These are phyloP conservation scores for Kurtzmaniella fragi DNA, from an alignment of 805 yeast species.

Conservation along the genomic window DNA sequence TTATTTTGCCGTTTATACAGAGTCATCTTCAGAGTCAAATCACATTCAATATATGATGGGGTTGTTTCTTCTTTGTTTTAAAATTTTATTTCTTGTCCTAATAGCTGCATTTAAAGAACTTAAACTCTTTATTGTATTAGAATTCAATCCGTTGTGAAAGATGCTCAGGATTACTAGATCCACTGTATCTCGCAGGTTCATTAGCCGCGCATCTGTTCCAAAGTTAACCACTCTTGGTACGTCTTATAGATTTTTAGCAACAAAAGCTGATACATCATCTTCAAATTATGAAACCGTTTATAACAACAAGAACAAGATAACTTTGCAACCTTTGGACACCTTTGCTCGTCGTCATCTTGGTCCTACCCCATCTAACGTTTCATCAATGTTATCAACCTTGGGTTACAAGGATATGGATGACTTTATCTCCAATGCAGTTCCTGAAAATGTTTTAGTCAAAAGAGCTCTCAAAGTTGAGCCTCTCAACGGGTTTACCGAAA, in stretches of 20 bases:
- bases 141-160: constrained; percentile 1
- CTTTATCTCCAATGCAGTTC: constrained; percentile 71
- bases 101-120: neutral
- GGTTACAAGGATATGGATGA: constrained; percentile 65
- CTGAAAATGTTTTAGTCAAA: constrained; percentile 65
- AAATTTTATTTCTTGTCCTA: neutral
- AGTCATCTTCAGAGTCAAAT: constrained; percentile 1
- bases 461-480: constrained; percentile 69
- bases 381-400: constrained; percentile 58
- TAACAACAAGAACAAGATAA: constrained; percentile 14
- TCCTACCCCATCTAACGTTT: constrained; percentile 59
- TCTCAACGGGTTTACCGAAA: constrained; percentile 69
- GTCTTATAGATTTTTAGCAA: constrained; percentile 9
- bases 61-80: neutral
- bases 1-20: constrained; percentile 19
- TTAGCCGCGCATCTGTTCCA: constrained; percentile 1
- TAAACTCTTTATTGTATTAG: neutral
- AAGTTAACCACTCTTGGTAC: constrained; percentile 2
- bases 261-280: constrained; percentile 53
- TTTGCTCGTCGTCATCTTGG: constrained; percentile 92
- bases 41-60: neutral
- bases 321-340: constrained; percentile 55
- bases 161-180: constrained; percentile 6
- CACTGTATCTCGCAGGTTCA: constrained; percentile 2
- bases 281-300: constrained; percentile 44